A percentile compares a stretch with the other conserved stretches of the same genome.
Evolutionary conservation across 2,329 filamentous ascomycete species (phyloP).

Genomic region (Mycosphaerelloides madeirae): DNA sequence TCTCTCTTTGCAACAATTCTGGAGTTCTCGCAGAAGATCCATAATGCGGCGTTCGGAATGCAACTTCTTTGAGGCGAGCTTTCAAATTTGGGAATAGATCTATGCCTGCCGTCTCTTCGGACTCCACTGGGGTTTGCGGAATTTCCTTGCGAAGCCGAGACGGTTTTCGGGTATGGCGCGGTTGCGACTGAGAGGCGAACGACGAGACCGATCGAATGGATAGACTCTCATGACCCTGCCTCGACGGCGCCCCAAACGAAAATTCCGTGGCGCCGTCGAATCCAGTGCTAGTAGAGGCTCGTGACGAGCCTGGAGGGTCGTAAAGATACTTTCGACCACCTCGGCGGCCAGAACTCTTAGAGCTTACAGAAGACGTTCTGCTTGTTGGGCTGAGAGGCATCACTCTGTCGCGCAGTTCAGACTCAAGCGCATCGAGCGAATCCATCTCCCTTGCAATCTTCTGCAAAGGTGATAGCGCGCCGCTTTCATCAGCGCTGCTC

Average conservation of each 20-base stretch:
- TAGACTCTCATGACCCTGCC: constrained; percentile 34
- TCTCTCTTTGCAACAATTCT: constrained; percentile 79
- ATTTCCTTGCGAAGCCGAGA: constrained; percentile 79
- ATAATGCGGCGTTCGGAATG: constrained; percentile 66
- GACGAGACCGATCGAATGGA: constrained; percentile 48
- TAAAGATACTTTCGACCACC: constrained; percentile 42
- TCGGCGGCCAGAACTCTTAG: constrained; percentile 48
- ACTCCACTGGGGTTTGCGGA: constrained; percentile 68
- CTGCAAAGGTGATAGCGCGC: constrained; percentile 63
- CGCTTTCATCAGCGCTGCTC: constrained; percentile 65
- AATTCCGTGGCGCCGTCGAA: constrained; percentile 37
- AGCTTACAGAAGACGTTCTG: constrained; percentile 59
- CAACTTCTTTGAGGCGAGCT: constrained; percentile 73
- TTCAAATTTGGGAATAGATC: constrained; percentile 86
- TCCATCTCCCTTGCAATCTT: constrained; percentile 69
- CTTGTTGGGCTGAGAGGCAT: constrained; percentile 66
- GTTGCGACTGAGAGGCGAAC: constrained; percentile 38
- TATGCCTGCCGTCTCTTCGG: constrained; percentile 51
- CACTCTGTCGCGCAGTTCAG: constrained; percentile 55
- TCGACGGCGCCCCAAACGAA: constrained; percentile 31
- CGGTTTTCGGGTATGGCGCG: constrained; percentile 38
- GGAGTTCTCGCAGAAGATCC: constrained; percentile 41
- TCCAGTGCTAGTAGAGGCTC: constrained; percentile 30
- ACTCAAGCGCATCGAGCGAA: constrained; percentile 51
- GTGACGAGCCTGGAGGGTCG: constrained; percentile 39